Base-by-base conservation (phyloP, 495 filamentous ascomycete genomes). In the Hyaloscypha bicolor region DNA sequence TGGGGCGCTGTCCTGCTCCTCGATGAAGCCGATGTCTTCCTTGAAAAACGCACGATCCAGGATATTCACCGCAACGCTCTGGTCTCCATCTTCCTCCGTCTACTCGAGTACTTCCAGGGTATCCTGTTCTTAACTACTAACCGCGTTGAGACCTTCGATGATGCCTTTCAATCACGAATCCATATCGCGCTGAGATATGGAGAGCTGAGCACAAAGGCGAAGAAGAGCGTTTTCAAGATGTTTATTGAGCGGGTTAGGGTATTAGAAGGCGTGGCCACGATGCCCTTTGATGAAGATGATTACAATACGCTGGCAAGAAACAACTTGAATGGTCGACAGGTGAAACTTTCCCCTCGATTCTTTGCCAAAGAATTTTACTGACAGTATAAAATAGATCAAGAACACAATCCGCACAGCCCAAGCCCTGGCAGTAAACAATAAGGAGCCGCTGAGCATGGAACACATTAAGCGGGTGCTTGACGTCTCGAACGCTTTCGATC, bases 351-450 rank as follows among this genome's bases (percentile, higher is more conserved):
- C 59, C 29, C 63, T 48, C 31, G 35, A 52, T 37, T 39, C 45
- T 29, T 63, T 29, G 25, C 65, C 19, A 55, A 48, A 51, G 35
- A 32, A n/a, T 21, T 3, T 35, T 64, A 31, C 71, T 76, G 60
- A 76, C 69, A 56, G 29, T 32, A 35, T 32, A 3, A 21, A 35
- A 55, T 52, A 71, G 89, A 97, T 97, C 83, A 97, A 97, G 81
- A 97, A 97, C 76, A 91, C 89, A 6, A 90, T 96, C 53, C 86
- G 91, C 61, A 94, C 92, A 3, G 92, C 93, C 1, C 93, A 97
- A 76, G 90, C 90, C 0, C 82, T 97, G 16, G 93, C 93, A 4
- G 86, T 95, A 65, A 91, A 92, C 69, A 91, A 93, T 75, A 80
- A 81, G 48, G 83, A 87, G 48, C 82, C 83, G 1, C 81, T 97